These are phyloP conservation scores for Polytrichum commune DNA, from an alignment of 225 moss, liverwort and hornwort species.

Conservation along the genomic window DNA sequence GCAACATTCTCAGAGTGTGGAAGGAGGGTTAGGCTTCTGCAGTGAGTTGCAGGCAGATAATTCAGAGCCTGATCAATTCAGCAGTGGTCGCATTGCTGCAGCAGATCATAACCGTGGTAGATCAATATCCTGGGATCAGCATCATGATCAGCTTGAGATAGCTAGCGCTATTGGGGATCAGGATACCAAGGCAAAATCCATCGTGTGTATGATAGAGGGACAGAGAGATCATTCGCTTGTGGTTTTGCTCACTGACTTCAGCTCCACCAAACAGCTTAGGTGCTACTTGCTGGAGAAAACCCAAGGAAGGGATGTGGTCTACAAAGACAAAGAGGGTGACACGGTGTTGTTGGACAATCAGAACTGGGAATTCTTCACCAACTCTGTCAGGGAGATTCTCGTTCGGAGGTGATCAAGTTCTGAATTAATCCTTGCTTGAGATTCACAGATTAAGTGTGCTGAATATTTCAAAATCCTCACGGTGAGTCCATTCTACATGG, in stretches of 20 bases:
- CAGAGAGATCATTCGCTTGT: conserved; percentile 43
- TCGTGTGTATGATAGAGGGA: conserved; percentile 46
- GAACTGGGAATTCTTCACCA: conserved; percentile 43
- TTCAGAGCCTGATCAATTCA: not conserved
- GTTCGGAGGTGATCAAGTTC: conserved; percentile 34
- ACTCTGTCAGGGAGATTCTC: conserved; percentile 40
- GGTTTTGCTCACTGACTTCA: conserved; percentile 44
- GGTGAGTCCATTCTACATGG: too few species aligned
- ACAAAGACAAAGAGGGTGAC: conserved; percentile 47
- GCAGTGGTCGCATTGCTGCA: conserved; percentile 1
- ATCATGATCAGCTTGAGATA: conserved; percentile 5
- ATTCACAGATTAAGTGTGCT: too few species aligned
- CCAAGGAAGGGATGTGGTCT: conserved; percentile 45
- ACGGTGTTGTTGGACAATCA: conserved; percentile 39
- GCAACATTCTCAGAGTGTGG: conserved; percentile 17
- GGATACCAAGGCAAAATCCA: conserved; percentile 6
- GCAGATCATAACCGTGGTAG: too few species aligned
- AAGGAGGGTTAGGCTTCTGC: conserved; percentile 17
- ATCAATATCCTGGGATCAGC: conserved; percentile 11
- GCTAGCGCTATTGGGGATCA: conserved; percentile 6
- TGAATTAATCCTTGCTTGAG: too few species aligned
- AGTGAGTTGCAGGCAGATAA: not conserved
- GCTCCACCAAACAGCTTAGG: conserved; percentile 40
- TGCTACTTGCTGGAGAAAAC: conserved; percentile 37
- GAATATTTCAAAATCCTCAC: too few species aligned